phyloP scores from a whole-genome alignment of 305 asterid genomes.

The Nicotiana rustica region DNA sequence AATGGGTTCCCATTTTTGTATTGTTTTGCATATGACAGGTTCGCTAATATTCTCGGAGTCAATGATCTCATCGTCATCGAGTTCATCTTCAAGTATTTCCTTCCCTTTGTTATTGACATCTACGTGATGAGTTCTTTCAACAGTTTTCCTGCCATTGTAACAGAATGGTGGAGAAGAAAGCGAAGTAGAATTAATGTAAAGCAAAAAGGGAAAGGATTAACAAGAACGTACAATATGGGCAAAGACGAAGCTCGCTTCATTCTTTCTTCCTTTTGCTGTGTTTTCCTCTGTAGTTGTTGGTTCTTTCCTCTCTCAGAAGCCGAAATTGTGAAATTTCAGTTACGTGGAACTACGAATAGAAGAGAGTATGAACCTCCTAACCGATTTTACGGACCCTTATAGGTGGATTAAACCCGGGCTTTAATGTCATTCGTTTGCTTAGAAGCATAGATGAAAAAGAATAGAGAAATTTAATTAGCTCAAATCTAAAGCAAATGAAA shows the following conservation, averaged over 20 bases:
- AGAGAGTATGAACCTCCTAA: too few relatives aligned
- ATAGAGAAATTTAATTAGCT: too few relatives aligned
- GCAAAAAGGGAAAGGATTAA: constrained; percentile 3
- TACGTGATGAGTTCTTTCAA: background rate
- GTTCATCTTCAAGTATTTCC: background rate
- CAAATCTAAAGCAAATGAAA: too few relatives aligned
- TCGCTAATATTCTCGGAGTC: background rate
- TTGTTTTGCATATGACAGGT: constrained; percentile 15
- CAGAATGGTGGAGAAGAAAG: constrained; percentile 19
- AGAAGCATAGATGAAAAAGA: too few relatives aligned
- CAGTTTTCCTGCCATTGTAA: constrained; percentile 23
- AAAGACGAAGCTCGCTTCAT: constrained; percentile 76
- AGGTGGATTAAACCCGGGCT: too few relatives aligned
- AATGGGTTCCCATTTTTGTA: constrained; percentile 27
- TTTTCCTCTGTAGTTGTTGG: background rate
- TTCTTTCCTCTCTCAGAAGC: background rate
- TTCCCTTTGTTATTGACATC: constrained; percentile 33
- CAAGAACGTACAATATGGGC: constrained; percentile 54
- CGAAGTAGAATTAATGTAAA: constrained; percentile 1
- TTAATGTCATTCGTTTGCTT: too few relatives aligned
- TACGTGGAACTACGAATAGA: background rate
- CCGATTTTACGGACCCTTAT: too few relatives aligned
- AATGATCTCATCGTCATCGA: background rate
- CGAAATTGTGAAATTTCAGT: background rate
- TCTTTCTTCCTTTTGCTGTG: constrained; percentile 28